These are phyloP conservation scores for Russula sp. DNA, from an alignment of 768 basidiomycete species.

Conservation along the genomic window DNA sequence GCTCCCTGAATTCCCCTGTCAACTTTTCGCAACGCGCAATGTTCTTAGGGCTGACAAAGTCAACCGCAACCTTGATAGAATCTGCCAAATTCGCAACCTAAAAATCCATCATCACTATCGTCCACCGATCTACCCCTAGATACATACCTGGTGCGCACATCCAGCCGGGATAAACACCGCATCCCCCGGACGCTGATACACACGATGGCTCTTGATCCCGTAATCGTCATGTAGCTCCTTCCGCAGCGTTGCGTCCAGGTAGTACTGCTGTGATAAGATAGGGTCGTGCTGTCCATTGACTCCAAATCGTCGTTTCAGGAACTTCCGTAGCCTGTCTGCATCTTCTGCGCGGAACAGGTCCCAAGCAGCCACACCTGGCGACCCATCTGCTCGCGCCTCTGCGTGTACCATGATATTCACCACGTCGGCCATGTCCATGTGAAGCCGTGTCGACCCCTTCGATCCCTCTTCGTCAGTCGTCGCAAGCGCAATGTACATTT, in stretches of 20 bases:
- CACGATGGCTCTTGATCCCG: slow-evolving; percentile 71
- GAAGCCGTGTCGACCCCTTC: slow-evolving; percentile 76
- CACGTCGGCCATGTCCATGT: slow-evolving; percentile 90
- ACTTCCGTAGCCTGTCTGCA: slow-evolving; percentile 67
- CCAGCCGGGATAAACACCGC: slow-evolving; percentile 96
- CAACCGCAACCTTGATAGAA: slow-evolving; percentile 91
- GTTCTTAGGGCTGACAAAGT: slow-evolving; percentile 94
- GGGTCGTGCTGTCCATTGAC: slow-evolving; percentile 63
- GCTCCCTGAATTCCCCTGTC: slow-evolving; percentile 83
- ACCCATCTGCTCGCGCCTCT: slow-evolving; percentile 47
- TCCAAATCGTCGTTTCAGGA: slow-evolving; percentile 61
- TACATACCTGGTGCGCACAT: slow-evolving; percentile 77
- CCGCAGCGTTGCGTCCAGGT: slow-evolving; percentile 65
- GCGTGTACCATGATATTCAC: slow-evolving; percentile 85
- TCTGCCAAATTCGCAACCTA: slow-evolving; percentile 92
- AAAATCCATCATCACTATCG: neutral
- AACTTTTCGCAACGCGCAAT: slow-evolving; percentile 79
- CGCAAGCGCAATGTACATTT: slow-evolving; percentile 77
- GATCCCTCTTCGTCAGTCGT: slow-evolving; percentile 54
- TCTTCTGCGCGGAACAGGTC: slow-evolving; percentile 84
- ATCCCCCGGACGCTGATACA: slow-evolving; percentile 89
- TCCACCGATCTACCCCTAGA: neutral
- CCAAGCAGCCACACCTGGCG: slow-evolving; percentile 82
- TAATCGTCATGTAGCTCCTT: slow-evolving; percentile 58
- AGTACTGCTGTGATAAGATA: slow-evolving; percentile 87